These are phyloP conservation scores for Erodium moschatum DNA, from an alignment of 441 rosid species.

Conservation along the genomic window DNA sequence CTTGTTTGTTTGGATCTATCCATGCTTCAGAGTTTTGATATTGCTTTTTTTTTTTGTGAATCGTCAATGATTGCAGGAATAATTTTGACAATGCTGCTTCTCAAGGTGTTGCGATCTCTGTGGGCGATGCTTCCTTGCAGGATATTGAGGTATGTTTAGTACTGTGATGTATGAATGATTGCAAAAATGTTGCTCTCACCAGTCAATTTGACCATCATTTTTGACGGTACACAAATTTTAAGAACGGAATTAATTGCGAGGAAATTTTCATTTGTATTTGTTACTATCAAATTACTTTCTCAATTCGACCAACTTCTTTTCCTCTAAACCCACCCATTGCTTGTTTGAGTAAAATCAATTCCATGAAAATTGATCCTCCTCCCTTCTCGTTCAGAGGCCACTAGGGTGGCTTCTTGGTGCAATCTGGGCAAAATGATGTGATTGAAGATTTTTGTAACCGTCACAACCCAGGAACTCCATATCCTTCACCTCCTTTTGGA, in stretches of 20 bases:
- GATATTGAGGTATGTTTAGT: slow-evolving; percentile 48
- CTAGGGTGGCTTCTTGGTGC: not conserved
- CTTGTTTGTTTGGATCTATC: not conserved
- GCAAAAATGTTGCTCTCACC: not conserved
- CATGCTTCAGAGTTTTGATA: not conserved
- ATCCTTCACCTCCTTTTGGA: not conserved
- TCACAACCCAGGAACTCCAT: slow-evolving; percentile 4
- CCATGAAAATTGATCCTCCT: not conserved
- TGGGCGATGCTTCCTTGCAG: slow-evolving; percentile 41
- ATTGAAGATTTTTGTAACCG: not conserved
- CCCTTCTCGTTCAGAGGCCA: not conserved
- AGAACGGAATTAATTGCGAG: not conserved
- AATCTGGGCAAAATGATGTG: not conserved
- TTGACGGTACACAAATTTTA: not conserved
- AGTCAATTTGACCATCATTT: not conserved
- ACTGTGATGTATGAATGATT: not conserved
- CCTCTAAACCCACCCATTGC: not conserved
- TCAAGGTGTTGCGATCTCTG: slow-evolving; percentile 33
- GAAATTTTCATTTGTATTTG: not conserved
- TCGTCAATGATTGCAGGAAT: slow-evolving; percentile 32
- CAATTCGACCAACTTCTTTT: not conserved
- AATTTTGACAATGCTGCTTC: slow-evolving; percentile 33
- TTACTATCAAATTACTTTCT: not conserved
- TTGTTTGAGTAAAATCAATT: not conserved
- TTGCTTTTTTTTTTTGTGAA: slow-evolving; percentile 10